Evolutionary conservation across 1,139 yeast genomes (phyloP).

Genomic region (Suhomyces bribrorum): DNA sequence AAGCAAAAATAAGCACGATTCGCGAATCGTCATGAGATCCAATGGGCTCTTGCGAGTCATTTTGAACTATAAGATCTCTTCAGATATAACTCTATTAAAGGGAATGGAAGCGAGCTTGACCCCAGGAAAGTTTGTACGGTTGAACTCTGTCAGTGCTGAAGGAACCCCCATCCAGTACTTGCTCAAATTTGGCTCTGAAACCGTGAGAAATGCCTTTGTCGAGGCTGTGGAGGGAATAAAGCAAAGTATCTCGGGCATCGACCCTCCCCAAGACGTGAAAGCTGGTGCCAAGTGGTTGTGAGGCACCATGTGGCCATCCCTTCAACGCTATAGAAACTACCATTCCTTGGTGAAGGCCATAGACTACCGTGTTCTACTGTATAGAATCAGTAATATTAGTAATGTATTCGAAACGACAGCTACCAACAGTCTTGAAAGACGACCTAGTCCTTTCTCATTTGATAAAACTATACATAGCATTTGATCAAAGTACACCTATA

Average conservation of each 20-base stretch:
- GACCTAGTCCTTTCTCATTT: no score
- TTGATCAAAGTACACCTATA: no score
- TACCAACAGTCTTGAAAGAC: no score
- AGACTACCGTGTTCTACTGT: no score
- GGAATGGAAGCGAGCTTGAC: conserved; percentile 86
- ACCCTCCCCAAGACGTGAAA: no score
- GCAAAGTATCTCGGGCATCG: conserved; percentile 13
- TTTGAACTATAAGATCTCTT: conserved; percentile 67
- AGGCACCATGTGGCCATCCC: no score
- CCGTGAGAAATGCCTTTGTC: conserved; percentile 58
- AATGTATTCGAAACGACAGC: neutral
- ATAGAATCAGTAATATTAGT: neutral
- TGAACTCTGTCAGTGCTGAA: conserved; percentile 51
- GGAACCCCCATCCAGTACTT: conserved; percentile 82
- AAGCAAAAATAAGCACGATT: conserved; percentile 30
- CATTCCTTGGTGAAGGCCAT: no score
- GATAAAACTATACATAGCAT: no score
- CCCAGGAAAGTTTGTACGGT: conserved; percentile 77
- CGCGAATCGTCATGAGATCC: conserved; percentile 84
- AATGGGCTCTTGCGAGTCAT: conserved; percentile 83
- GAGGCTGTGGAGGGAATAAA: conserved; percentile 51
- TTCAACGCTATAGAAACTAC: no score
- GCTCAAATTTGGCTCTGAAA: conserved; percentile 65
- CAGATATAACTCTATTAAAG: conserved; percentile 57
- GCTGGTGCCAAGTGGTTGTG: conserved; percentile 8